Evolutionary conservation across 768 basidiomycete genomes (phyloP).

Genomic region (Serendipita indica): DNA sequence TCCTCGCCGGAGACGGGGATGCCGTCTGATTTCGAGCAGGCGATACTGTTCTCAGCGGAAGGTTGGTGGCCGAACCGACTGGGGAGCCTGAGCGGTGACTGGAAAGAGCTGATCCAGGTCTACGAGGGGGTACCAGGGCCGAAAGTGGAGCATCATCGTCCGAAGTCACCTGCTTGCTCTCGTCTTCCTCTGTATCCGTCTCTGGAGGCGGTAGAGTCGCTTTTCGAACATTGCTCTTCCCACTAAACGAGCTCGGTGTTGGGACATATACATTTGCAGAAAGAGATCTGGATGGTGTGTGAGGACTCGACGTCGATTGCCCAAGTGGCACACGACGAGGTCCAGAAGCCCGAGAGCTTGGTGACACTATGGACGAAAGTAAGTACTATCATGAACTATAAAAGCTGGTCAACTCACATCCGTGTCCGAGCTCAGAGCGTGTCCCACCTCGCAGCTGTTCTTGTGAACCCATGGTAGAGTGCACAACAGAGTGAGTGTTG

Average conservation of each 20-base stretch:
- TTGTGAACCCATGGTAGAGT: background rate
- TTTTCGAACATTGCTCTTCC: background rate
- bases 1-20: too few species aligned
- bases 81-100: slow-evolving; percentile 22
- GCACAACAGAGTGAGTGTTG: background rate
- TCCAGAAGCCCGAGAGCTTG: background rate
- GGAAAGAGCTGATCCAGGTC: slow-evolving; percentile 47
- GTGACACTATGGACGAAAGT: background rate
- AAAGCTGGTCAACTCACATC: background rate
- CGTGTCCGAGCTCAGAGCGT: background rate
- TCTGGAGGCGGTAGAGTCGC: slow-evolving; percentile 19
- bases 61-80: background rate
- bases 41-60: too few species aligned
- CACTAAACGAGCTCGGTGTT: background rate
- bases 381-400: background rate
- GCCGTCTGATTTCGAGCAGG: too few species aligned
- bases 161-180: slow-evolving; percentile 22
- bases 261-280: background rate
- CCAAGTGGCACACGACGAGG: background rate
- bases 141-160: slow-evolving; percentile 51
- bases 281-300: background rate
- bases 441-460: background rate
- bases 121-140: slow-evolving; percentile 40
- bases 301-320: background rate
- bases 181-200: slow-evolving; percentile 26